Evolutionary conservation across 495 filamentous ascomycete species (phyloP), one percentile per base, ranked within the genome.

Genomic region (Penicillium chermesinum): DNA sequence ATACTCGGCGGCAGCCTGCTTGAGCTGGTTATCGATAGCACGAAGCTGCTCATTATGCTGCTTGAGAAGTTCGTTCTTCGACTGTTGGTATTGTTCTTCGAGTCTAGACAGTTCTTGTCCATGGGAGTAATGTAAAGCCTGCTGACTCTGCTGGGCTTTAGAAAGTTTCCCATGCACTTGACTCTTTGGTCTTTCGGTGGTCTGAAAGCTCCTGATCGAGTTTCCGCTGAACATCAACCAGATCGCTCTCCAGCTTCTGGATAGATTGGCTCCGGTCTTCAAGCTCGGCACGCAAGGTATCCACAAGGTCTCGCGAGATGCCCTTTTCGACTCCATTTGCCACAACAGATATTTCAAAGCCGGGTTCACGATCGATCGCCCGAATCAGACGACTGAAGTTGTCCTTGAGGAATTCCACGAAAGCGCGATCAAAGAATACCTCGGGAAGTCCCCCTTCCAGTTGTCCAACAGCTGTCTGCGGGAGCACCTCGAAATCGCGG

Each of bases 381-480:
- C 89, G 80, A 15, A 85, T 71, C 44, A 96, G 70, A 22, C 90
- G 87, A 50, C 85, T 89, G 61, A 91, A 98, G 61, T 95, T 93
- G 56, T 96, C 89, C 61, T 96, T 95, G 50, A 96, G 77, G 61
- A 97, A 96, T 49, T 96, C 90, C 33, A 97, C 81, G 63, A 97
- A 97, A 0, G 82, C 79, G 35, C 78, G 76, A 55, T 95, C 88
- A 49, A 97, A 90, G 60, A 81, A 90, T 6, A 95, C 85, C 15
- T 93, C 86, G 16, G 91, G 89, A 3, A 91, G 73, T 19, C 78
- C 77, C 21, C 79, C 83, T 1, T 72, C 67, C 33, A 69, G 61
- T n/a, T 75, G 67, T 12, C 72, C 69, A 46, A 75, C 76, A 13
- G 82, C 62, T 21, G 79, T 85, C 54, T 88, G 86, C 3, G 86